Conservation (phyloP, 768 basidiomycete species). For the Hygrocybe coccinea region DNA sequence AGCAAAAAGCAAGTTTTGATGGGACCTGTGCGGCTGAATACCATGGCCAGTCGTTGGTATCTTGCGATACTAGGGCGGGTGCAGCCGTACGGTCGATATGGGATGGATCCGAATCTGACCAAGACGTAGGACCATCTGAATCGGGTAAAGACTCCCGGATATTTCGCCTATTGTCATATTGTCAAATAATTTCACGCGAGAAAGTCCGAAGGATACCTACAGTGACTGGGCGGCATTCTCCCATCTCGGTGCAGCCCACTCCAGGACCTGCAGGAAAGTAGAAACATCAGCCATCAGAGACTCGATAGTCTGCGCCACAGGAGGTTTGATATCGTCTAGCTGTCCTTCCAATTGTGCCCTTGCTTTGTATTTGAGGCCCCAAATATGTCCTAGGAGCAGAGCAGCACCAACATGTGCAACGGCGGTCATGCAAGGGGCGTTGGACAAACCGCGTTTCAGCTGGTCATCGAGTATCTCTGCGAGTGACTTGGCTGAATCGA, state of each 20-base stretch:
- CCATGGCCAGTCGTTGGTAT: conserved; percentile 11
- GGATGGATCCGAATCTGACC: not conserved
- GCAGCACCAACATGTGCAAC: conserved; percentile 48
- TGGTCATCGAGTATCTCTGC: conserved; percentile 55
- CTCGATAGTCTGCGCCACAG: conserved; percentile 30
- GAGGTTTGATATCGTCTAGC: conserved; percentile 34
- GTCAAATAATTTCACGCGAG: not conserved
- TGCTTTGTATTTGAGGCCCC: conserved; percentile 51
- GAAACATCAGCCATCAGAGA: conserved; percentile 35
- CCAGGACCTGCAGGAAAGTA: conserved; percentile 42
- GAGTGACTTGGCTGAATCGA: conserved; percentile 56
- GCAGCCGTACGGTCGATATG: not conserved
- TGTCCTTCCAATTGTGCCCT: conserved; percentile 25
- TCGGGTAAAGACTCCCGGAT: conserved; percentile 4
- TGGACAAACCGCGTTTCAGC: conserved; percentile 38
- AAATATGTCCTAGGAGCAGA: conserved; percentile 51
- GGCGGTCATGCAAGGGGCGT: conserved; percentile 40
- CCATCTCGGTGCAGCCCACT: conserved; percentile 34
- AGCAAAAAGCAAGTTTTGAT: not conserved
- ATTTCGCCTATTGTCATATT: conserved; percentile 5
- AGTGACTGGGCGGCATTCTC: conserved; percentile 27
- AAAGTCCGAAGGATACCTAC: conserved; percentile 25
- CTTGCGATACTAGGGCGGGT: not conserved
- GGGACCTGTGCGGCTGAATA: conserved; percentile 7
- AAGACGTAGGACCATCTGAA: not conserved